Conservation (phyloP, 2,329 filamentous ascomycete species). For the Amesomyces nigricolor region DNA sequence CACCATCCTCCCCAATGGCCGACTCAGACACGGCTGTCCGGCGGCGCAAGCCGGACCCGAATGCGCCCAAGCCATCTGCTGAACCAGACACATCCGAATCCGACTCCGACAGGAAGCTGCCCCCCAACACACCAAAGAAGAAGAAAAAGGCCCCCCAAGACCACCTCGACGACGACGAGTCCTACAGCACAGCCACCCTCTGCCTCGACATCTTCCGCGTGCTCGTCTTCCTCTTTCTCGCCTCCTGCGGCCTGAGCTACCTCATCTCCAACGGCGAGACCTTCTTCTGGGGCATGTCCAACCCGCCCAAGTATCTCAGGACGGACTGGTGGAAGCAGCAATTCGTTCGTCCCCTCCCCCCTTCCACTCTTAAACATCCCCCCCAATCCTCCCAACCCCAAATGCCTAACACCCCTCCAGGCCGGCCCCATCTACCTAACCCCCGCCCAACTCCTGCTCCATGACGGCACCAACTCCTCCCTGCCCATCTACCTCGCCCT, state of each 20-base stretch:
- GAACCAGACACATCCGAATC: slow-evolving; percentile 15
- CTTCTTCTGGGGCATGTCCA: slow-evolving; percentile 58
- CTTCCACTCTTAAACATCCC: too few species aligned
- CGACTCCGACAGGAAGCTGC: slow-evolving; percentile 21
- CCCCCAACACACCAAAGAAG: slow-evolving; percentile 28
- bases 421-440: too few species aligned
- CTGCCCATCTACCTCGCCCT: slow-evolving; percentile 87
- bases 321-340: slow-evolving; percentile 53
- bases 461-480: slow-evolving; percentile 70
- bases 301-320: slow-evolving; percentile 58
- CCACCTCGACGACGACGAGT: slow-evolving; percentile 58
- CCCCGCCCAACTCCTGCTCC: slow-evolving; percentile 57
- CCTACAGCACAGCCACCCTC: slow-evolving; percentile 38
- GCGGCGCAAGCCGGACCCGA: slow-evolving; percentile 26
- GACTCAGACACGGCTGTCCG: slow-evolving; percentile 20
- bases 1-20: slow-evolving; percentile 19
- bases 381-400: background rate
- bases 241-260: slow-evolving; percentile 68
- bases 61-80: slow-evolving; percentile 1
- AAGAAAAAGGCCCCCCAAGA: slow-evolving; percentile 20
- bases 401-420: slow-evolving; percentile 32
- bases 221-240: slow-evolving; percentile 58
- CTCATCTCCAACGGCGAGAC: slow-evolving; percentile 67
- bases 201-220: slow-evolving; percentile 63
- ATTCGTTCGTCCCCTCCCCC: slow-evolving; percentile 45